Evolutionary conservation across 306 rosid species (phyloP), one percentile per base, ranked within the genome.

Genomic region (Cucurbita maxima): DNA sequence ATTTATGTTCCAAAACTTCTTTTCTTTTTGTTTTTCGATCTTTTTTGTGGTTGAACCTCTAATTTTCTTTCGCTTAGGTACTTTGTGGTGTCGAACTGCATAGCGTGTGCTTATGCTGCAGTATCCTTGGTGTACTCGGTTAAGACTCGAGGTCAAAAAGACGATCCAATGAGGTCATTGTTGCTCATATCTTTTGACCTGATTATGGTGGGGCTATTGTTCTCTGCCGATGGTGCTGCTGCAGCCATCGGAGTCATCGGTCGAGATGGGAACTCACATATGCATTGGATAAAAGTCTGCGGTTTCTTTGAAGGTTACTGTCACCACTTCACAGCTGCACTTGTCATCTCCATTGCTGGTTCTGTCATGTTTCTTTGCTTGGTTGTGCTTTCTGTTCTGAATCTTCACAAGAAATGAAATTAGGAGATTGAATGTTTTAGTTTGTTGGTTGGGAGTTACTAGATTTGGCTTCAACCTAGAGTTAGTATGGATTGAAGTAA

Each of bases 151-250:
- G 81, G 62, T 56, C 68, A 20, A 10, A 78, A 72, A 18, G 78
- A 72, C 12, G 72, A 70, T 19, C 12, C 72, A 43, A 4, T 18
- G 0, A 52, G 72, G 30, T 9, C 36, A 5, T 7, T 82, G 78
- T 73, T 61, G 78, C 19, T 83, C 57, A 79, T 78, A 4, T 2
- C 58, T 1, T 8, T 71, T 1, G 92, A 87, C 78, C 81, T 87
- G 22, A 61, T 83, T 14, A 75, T 83, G 37, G 64, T 54, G 79
- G 89, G 79, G 3, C 60, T 84, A 15, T 76, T 83, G 41, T 88
- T 82, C 68, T 83, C 92, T 1, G 89, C 92, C 47, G 78, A 85
- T 50, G 92, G 92, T 0, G 92, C 92, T 1, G 87, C 87, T 1
- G 74, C 71, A 8, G 92, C 89, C 6, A 74, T 85, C 7, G 92